phyloP scores from a whole-genome alignment of 176 grass and related monocot genomes.

The Oryza meridionalis region DNA sequence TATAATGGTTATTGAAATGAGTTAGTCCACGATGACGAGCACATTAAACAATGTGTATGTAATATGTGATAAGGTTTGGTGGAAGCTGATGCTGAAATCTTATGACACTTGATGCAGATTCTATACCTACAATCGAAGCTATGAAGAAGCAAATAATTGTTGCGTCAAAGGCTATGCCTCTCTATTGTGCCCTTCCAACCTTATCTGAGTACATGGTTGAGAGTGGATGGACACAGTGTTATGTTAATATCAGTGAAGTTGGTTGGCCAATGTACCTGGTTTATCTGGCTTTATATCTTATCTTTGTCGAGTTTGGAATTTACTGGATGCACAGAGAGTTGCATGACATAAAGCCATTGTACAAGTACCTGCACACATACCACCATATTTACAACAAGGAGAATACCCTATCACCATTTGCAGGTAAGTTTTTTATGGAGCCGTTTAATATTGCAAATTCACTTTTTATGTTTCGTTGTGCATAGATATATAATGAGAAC shows the following conservation, averaged over 20 bases:
- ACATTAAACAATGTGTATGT: slow-evolving; percentile 10
- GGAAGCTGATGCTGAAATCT: not conserved
- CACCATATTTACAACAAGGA: slow-evolving; percentile 99
- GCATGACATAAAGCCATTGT: slow-evolving; percentile 97
- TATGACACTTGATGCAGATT: slow-evolving; percentile 56
- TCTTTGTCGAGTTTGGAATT: slow-evolving; percentile 87
- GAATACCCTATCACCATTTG: slow-evolving; percentile 94
- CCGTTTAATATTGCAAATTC: not conserved
- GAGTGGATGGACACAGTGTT: slow-evolving; percentile 88
- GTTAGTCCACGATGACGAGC: not conserved
- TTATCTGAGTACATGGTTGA: slow-evolving; percentile 90
- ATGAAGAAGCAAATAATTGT: slow-evolving; percentile 94
- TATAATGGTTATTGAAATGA: not conserved
- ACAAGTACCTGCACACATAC: slow-evolving; percentile 87
- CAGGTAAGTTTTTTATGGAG: slow-evolving; percentile 56
- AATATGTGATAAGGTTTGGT: slow-evolving; percentile 26
- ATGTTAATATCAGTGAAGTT: slow-evolving; percentile 63
- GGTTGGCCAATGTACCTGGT: slow-evolving; percentile 63
- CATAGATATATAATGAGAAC: not conserved
- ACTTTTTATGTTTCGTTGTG: not conserved
- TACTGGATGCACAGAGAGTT: slow-evolving; percentile 99
- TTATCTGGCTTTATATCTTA: slow-evolving; percentile 69
- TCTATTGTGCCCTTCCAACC: slow-evolving; percentile 76
- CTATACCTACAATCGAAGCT: slow-evolving; percentile 75
- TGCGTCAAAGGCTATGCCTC: slow-evolving; percentile 82